Evolutionary conservation across 208 protist genomes (phyloP).

Genomic region (Herpetomonas samuelpessoai): DNA sequence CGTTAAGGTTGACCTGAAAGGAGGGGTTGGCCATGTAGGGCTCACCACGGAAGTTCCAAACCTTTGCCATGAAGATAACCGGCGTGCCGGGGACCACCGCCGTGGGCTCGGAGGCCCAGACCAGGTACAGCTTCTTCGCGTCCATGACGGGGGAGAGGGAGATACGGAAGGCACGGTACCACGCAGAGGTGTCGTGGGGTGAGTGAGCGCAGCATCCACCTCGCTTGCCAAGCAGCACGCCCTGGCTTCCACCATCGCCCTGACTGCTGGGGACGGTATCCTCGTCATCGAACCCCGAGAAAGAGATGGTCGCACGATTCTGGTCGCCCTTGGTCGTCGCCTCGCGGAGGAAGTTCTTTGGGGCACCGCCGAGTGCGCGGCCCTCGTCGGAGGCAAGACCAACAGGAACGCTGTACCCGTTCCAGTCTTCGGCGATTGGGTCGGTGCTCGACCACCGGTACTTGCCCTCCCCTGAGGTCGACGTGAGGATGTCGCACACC

Average conservation of each 20-base stretch:
- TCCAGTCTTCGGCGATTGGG: neutral
- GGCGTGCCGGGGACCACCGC: neutral
- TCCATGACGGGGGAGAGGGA: neutral
- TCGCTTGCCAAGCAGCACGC: neutral
- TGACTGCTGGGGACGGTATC: neutral
- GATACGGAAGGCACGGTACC: slow-evolving; percentile 4
- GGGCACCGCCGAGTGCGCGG: slow-evolving; percentile 1
- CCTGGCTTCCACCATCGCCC: neutral
- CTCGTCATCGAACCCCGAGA: neutral
- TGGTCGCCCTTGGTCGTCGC: too few relatives aligned
- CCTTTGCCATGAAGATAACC: neutral
- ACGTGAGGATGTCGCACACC: slow-evolving; percentile 2
- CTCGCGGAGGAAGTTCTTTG: neutral
- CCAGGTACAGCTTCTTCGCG: neutral
- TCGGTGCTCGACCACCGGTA: slow-evolving; percentile 2
- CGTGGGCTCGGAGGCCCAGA: neutral
- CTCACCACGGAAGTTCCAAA: neutral
- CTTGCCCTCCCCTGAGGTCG: neutral
- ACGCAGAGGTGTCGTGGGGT: neutral
- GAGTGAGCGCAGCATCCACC: slow-evolving; percentile 2
- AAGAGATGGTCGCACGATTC: neutral
- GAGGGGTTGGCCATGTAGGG: neutral
- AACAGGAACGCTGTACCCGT: slow-evolving; percentile 1
- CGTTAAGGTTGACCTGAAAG: neutral
- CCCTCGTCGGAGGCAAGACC: too few relatives aligned